Base-by-base conservation (phyloP, 768 basidiomycete species). In the Baorangia bicolor region DNA sequence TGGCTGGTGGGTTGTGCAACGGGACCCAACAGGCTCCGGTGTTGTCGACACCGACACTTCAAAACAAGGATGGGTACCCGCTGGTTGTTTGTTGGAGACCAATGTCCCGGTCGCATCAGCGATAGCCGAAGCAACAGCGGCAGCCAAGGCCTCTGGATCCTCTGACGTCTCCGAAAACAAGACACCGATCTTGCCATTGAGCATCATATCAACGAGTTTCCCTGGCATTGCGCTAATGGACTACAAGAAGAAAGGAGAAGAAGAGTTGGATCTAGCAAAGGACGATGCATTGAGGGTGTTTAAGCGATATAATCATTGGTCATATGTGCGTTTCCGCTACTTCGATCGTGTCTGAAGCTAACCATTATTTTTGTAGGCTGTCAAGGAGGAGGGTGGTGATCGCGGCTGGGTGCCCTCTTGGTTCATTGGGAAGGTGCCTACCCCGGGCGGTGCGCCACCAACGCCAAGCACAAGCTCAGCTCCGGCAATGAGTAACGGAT, bases 1-100 rank as follows among this genome's bases (percentile, higher is more conserved):
- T 52, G 96, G 97, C 1, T 99, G 97, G 97, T 99, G 96, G 94
- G 91, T 98, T 33, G 97, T 98, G 5, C 95, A 98, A 68, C 86
- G 91, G 33, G 97, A 99, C 71, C 90, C 90, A 30, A 85, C 84
- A 34, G 94, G 94, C 5, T 81, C 86, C 4, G 92, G 94, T 11
- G 71, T 85, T 21, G 85, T 92, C 28, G 88, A 87, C 65, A 77
- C 85, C 16, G 92, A 94, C 58, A 78, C 85, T 27, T 77, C 80
- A 40, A 90, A 90, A 69, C 93, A 94, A 66, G 94, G 94, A 51
- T 98, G 96, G 96, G 95, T 99, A 3, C 96, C 96, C 38, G 95
- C 96, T 5, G 96, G 96, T 33, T 99, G 96, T 69, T 78, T 99
- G 14, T 82, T 98, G 35, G 96, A 99, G 72, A 93, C 92, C 7